Evolutionary conservation across 2,329 filamentous ascomycete genomes (phyloP).

Genomic region (Thelonectria rubi): DNA sequence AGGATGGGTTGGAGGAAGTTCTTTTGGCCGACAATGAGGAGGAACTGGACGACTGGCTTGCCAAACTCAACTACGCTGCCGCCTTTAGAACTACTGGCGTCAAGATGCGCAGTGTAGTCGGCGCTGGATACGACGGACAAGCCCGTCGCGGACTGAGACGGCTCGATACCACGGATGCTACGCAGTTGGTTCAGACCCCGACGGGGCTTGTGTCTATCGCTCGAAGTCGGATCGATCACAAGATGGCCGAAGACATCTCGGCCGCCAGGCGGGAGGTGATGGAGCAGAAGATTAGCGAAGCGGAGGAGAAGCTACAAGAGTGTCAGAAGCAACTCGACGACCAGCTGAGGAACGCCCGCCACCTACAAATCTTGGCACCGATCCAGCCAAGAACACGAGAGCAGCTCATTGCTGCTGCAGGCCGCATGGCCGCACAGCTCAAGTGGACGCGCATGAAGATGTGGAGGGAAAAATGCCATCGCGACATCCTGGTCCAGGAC

Average conservation of each 20-base stretch:
- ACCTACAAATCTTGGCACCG: slow-evolving; percentile 87
- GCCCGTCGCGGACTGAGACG: slow-evolving; percentile 75
- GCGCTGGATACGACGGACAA: slow-evolving; percentile 86
- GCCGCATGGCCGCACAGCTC: slow-evolving; percentile 83
- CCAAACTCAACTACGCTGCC: slow-evolving; percentile 94
- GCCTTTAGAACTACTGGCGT: slow-evolving; percentile 93
- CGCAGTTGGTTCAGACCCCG: slow-evolving; percentile 71
- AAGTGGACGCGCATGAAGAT: slow-evolving; percentile 96
- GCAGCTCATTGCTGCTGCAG: slow-evolving; percentile 83
- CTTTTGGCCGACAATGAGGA: slow-evolving; percentile 89
- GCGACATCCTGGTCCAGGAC: slow-evolving; percentile 86
- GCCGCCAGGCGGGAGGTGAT: slow-evolving; percentile 84
- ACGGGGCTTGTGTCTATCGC: slow-evolving; percentile 78
- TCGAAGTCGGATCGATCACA: slow-evolving; percentile 77
- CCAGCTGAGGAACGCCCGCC: slow-evolving; percentile 87
- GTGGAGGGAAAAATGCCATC: slow-evolving; percentile 90
- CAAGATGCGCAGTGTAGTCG: slow-evolving; percentile 86
- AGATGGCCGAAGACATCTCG: slow-evolving; percentile 88
- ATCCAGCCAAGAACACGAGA: slow-evolving; percentile 92
- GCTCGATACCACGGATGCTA: slow-evolving; percentile 69
- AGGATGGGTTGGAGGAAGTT: slow-evolving; percentile 87
- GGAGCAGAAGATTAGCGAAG: slow-evolving; percentile 82
- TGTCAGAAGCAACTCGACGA: slow-evolving; percentile 82
- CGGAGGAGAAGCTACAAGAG: slow-evolving; percentile 78
- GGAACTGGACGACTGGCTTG: slow-evolving; percentile 96